Percentiles rank a stretch among this genome's conserved stretches.
These are phyloP conservation scores for Lichtheimia corymbifera DNA, from an alignment of 371 early-diverging fungal species.

Conservation along the genomic window DNA sequence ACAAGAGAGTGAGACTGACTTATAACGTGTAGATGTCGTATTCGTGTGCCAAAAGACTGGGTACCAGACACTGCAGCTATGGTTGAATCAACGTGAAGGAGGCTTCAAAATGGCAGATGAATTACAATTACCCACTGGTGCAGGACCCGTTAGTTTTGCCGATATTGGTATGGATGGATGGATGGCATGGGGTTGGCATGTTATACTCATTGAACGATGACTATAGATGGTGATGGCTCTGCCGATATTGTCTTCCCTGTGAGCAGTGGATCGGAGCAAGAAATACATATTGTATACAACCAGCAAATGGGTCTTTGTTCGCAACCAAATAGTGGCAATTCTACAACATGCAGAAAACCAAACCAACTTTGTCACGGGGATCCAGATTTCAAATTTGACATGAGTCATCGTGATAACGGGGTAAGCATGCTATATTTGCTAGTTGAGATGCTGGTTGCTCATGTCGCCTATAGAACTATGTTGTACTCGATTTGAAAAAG, in stretches of 20 bases:
- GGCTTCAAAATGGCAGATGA: conserved; percentile 64
- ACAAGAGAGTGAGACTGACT: not conserved
- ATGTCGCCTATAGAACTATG: conserved; percentile 33
- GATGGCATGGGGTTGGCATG: not conserved
- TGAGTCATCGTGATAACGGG: conserved; percentile 16
- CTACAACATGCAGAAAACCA: conserved; percentile 58
- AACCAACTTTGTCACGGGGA: conserved; percentile 76
- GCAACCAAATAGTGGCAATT: conserved; percentile 32
- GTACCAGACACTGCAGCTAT: conserved; percentile 70
- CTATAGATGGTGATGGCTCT: conserved; percentile 84
- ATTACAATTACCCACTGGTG: conserved; percentile 64
- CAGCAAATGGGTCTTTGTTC: conserved; percentile 80
- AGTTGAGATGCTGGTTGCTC: not conserved
- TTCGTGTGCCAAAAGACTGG: conserved; percentile 66
- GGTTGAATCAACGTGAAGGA: conserved; percentile 64
- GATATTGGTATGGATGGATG: conserved; percentile 62
- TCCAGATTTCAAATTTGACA: conserved; percentile 70
- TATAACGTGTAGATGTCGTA: conserved; percentile 70
- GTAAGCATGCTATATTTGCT: not conserved
- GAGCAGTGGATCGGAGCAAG: conserved; percentile 55
- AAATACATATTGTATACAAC: conserved; percentile 82
- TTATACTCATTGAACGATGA: not conserved
- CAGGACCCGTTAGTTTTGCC: conserved; percentile 86
- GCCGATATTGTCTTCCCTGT: conserved; percentile 83
- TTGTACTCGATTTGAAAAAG: conserved; percentile 44